phyloP scores from a whole-genome alignment of 352 stramenopile species.

The Pythium aristosporum region DNA sequence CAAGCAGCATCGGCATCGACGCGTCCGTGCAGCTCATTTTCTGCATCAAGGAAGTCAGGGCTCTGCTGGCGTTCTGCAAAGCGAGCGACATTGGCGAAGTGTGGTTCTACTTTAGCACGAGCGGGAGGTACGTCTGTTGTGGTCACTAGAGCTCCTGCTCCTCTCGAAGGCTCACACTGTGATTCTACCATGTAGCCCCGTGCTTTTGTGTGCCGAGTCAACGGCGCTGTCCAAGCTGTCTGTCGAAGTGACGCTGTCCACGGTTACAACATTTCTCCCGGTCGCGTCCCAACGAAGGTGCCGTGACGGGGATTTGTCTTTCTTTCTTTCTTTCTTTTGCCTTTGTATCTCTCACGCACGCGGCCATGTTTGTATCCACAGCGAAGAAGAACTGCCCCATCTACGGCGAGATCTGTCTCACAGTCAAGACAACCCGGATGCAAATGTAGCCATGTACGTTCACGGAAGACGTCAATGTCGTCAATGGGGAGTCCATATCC shows the following conservation, averaged over 20 bases:
- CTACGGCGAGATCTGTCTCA: not conserved
- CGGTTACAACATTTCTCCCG: slow-evolving; percentile 77
- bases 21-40: slow-evolving; percentile 77
- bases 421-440: not conserved
- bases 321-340: not conserved
- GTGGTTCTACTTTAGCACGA: slow-evolving; percentile 65
- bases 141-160: not conserved
- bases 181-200: slow-evolving; percentile 37
- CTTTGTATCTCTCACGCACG: not conserved
- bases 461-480: not conserved
- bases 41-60: slow-evolving; percentile 77
- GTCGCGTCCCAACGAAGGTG: slow-evolving; percentile 57
- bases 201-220: slow-evolving; percentile 72
- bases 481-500: not conserved
- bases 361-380: not conserved
- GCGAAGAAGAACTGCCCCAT: slow-evolving; percentile 17
- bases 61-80: slow-evolving; percentile 77
- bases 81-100: slow-evolving; percentile 72
- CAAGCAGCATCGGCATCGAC: slow-evolving; percentile 36
- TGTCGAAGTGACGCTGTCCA: slow-evolving; percentile 83
- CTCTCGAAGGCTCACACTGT: not conserved
- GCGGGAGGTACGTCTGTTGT: slow-evolving; percentile 45
- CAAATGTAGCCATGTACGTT: slow-evolving; percentile 6
- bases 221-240: slow-evolving; percentile 65
- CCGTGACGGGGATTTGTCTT: not conserved